Percentiles rank a stretch among this genome's conserved stretches.
phyloP scores from a whole-genome alignment of 495 filamentous ascomycete species.

The Beverwykella pulmonaria region DNA sequence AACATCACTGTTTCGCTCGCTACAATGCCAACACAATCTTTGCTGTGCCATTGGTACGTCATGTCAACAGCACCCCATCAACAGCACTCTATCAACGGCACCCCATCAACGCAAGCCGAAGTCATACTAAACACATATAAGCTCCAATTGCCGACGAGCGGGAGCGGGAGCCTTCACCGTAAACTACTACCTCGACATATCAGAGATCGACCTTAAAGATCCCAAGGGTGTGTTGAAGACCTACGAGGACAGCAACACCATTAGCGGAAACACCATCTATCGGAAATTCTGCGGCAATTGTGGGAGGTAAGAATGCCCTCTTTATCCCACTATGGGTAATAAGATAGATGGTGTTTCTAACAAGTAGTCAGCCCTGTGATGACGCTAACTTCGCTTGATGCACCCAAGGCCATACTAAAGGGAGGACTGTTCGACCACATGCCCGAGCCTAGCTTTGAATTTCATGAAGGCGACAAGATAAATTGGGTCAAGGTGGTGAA shows the following conservation, averaged over 20 bases:
- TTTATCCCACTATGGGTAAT: neutral
- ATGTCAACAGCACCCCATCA: neutral
- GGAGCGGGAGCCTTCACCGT: neutral
- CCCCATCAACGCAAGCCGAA: neutral
- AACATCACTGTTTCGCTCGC: constrained; percentile 17
- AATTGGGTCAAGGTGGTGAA: constrained; percentile 3
- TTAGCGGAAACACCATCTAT: constrained; percentile 23
- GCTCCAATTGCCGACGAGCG: constrained; percentile 26
- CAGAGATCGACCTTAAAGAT: constrained; percentile 13
- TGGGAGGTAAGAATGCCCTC: constrained; percentile 10
- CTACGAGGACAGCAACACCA: constrained; percentile 26
- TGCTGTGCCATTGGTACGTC: constrained; percentile 29
- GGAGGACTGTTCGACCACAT: constrained; percentile 17
- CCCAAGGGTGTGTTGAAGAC: constrained; percentile 11
- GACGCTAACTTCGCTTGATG: neutral
- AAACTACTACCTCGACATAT: constrained; percentile 18
- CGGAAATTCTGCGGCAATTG: constrained; percentile 25
- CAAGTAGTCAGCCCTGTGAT: constrained; percentile 10
- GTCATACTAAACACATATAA: neutral
- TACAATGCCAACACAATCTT: neutral
- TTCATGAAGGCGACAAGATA: constrained; percentile 1
- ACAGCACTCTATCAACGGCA: neutral
- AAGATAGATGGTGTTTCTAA: neutral
- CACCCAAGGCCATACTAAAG: constrained; percentile 18
- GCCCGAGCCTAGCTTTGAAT: neutral